Evolutionary conservation across 1,139 yeast species (phyloP).

Genomic region (Zhuliangozyma blackwelliae): DNA sequence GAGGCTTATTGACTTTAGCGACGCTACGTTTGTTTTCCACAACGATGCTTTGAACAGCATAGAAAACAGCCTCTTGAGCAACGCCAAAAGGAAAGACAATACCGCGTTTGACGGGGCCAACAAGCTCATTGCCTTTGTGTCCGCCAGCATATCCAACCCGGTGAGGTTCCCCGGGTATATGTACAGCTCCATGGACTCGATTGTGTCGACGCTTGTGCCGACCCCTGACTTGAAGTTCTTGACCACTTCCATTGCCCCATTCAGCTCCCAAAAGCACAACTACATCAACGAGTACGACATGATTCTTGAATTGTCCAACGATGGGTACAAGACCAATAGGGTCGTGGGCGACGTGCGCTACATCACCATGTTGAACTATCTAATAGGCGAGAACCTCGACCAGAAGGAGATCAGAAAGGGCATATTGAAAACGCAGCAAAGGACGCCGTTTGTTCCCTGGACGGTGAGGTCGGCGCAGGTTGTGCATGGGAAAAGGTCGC

Average conservation of each 20-base stretch:
- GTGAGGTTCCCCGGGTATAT: conserved; percentile 88
- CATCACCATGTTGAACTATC: conserved; percentile 67
- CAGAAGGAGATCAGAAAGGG: conserved; percentile 80
- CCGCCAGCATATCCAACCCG: conserved; percentile 83
- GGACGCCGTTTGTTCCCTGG: conserved; percentile 85
- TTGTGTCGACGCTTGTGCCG: conserved; percentile 79
- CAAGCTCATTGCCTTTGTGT: conserved; percentile 78
- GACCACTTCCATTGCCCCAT: conserved; percentile 85
- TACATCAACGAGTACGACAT: conserved; percentile 83
- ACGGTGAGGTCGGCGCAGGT: conserved; percentile 77
- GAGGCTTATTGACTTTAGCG: conserved; percentile 78
- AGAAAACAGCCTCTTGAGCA: conserved; percentile 46
- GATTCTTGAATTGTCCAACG: conserved; percentile 75
- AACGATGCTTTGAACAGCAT: conserved; percentile 77
- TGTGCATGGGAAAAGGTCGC: conserved; percentile 73
- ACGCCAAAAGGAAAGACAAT: background rate
- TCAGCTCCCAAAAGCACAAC: conserved; percentile 53
- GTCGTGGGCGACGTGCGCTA: conserved; percentile 36
- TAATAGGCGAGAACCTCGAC: conserved; percentile 65
- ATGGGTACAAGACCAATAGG: conserved; percentile 71
- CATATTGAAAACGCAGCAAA: conserved; percentile 66
- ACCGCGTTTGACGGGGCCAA: conserved; percentile 69
- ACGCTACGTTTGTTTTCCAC: conserved; percentile 83
- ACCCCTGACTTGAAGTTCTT: conserved; percentile 87
- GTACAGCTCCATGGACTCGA: conserved; percentile 81